These are phyloP conservation scores for Beauveria brongniartii DNA, from an alignment of 2,329 filamentous ascomycete species.

Conservation along the genomic window DNA sequence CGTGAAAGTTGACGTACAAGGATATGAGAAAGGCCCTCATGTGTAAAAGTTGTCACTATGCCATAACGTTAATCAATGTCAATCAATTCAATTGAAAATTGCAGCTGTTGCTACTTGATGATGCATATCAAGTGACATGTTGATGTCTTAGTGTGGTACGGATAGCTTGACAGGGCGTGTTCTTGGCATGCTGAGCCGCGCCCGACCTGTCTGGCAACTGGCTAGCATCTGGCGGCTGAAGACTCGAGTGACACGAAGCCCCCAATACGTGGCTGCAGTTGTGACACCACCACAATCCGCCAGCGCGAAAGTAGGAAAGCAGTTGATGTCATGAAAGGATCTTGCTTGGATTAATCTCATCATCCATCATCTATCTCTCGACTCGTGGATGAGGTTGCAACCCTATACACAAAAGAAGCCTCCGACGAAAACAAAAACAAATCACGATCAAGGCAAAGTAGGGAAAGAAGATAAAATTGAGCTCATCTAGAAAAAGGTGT, in stretches of 20 bases:
- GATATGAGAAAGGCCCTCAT: not conserved
- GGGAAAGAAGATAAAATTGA: too few species aligned
- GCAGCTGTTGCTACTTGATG: not conserved
- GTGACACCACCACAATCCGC: too few species aligned
- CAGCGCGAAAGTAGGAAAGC: too few species aligned
- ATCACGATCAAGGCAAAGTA: too few species aligned
- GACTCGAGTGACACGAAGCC: not conserved
- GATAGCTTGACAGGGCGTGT: not conserved
- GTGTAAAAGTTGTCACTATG: slow-evolving; percentile 5
- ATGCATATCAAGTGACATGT: not conserved
- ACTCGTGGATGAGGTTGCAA: too few species aligned
- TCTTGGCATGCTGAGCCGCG: not conserved
- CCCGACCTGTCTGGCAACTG: not conserved
- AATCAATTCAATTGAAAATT: not conserved
- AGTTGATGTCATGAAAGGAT: too few species aligned
- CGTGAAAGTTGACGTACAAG: not conserved
- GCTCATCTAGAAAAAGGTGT: too few species aligned
- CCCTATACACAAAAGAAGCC: too few species aligned
- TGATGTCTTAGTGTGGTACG: not conserved
- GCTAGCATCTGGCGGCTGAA: not conserved
- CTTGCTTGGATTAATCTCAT: too few species aligned
- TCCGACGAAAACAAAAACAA: too few species aligned
- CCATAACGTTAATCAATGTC: slow-evolving; percentile 8
- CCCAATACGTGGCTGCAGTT: too few species aligned
- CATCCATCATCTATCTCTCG: too few species aligned